Percentiles rank a stretch among this genome's conserved stretches.
phyloP scores from a whole-genome alignment of 257 asterid genomes.

The Solanum piurae region DNA sequence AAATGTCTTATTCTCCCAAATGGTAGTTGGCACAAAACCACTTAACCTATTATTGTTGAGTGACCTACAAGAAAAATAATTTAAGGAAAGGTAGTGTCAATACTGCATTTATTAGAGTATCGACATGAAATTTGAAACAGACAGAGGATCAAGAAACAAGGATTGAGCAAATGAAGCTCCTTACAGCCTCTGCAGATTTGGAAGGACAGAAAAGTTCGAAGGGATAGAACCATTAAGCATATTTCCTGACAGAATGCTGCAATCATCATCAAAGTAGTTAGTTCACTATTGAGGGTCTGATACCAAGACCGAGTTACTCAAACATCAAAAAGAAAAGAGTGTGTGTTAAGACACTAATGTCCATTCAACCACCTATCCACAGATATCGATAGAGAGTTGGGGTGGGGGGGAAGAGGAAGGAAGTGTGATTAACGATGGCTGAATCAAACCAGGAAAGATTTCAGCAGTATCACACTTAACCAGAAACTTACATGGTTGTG shows the following conservation, averaged over 20 bases:
- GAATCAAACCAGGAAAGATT: background rate
- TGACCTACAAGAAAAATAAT: constrained; percentile 13
- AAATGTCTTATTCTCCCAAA: constrained; percentile 38
- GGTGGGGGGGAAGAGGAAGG: no score
- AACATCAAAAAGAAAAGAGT: background rate
- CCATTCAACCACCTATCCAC: background rate
- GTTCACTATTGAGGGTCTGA: background rate
- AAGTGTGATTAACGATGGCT: background rate
- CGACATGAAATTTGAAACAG: background rate
- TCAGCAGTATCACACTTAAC: background rate
- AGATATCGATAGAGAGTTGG: background rate
- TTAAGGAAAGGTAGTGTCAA: background rate
- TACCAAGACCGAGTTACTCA: background rate
- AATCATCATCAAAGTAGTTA: background rate
- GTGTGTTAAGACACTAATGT: background rate
- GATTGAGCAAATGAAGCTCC: background rate
- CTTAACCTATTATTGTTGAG: constrained; percentile 31
- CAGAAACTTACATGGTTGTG: constrained; percentile 36
- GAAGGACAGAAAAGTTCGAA: constrained; percentile 33
- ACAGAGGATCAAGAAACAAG: background rate
- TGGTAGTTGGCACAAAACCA: constrained; percentile 41
- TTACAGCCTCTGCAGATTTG: constrained; percentile 39
- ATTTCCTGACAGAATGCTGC: constrained; percentile 36
- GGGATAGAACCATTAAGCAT: constrained; percentile 47
- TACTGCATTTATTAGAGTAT: background rate